phyloP scores from a whole-genome alignment of 768 basidiomycete genomes.

The Cyathus striatus region DNA sequence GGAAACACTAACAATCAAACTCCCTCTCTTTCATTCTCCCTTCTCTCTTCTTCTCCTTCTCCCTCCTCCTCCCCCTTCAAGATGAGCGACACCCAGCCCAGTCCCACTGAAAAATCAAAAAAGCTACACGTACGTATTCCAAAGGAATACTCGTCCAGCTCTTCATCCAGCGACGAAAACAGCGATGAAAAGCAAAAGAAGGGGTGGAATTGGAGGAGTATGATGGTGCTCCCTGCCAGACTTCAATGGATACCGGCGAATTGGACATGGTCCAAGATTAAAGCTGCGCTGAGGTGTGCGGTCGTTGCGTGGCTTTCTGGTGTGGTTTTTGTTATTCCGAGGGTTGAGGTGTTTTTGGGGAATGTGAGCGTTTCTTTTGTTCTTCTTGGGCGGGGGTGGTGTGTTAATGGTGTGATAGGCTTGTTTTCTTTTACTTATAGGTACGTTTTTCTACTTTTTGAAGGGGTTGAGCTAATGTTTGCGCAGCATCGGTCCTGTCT shows the following conservation, averaged over 20 bases:
- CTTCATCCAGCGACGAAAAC: no score
- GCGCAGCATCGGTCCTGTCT: slow-evolving; percentile 58
- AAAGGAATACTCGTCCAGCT: no score
- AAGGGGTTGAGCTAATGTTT: neutral
- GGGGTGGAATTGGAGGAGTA: no score
- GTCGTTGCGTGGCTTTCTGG: slow-evolving; percentile 57
- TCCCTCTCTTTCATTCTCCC: no score
- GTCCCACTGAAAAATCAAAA: no score
- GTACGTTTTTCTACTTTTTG: slow-evolving; percentile 20
- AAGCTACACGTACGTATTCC: no score
- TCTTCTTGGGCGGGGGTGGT: neutral
- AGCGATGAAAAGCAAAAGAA: no score
- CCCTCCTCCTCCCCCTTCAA: no score
- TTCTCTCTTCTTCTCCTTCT: no score
- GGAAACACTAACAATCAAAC: no score
- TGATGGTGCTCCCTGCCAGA: slow-evolving; percentile 20
- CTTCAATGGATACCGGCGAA: slow-evolving; percentile 56
- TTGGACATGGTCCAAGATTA: slow-evolving; percentile 52
- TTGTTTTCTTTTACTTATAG: slow-evolving; percentile 59
- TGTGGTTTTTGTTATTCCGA: slow-evolving; percentile 54
- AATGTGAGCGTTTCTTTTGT: slow-evolving; percentile 33
- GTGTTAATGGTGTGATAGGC: no score
- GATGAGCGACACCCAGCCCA: no score
- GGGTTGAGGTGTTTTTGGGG: slow-evolving; percentile 44
- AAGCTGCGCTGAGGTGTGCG: slow-evolving; percentile 60